These are phyloP conservation scores for Lactarius sanguifluus DNA, from an alignment of 768 basidiomycete genomes.

Conservation along the genomic window DNA sequence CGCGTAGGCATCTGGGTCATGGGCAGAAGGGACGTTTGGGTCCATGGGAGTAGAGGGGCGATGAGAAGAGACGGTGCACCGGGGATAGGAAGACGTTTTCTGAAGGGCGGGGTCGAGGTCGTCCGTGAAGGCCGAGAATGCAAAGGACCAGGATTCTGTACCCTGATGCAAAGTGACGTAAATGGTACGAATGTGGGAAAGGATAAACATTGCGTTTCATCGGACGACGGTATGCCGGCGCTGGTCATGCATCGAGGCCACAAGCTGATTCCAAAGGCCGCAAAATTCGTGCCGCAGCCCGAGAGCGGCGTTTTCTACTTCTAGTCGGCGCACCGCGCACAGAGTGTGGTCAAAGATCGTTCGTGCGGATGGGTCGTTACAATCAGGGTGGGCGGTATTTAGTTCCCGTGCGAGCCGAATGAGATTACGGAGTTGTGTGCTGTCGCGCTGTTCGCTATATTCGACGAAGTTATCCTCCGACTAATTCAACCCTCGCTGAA, in stretches of 20 bases:
- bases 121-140: not conserved
- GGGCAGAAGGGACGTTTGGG: not conserved
- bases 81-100: not conserved
- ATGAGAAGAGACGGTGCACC: not conserved
- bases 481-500: not conserved
- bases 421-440: not conserved
- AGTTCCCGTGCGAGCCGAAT: not conserved
- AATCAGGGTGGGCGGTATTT: not conserved
- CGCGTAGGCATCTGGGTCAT: not conserved
- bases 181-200: not conserved
- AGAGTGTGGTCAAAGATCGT: not conserved
- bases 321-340: not conserved
- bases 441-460: slow-evolving; percentile 3
- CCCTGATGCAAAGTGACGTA: not conserved
- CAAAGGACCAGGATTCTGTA: not conserved
- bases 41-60: not conserved
- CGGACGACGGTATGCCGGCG: not conserved
- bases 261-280: slow-evolving; percentile 1
- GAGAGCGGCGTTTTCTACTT: not conserved
- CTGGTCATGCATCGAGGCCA: not conserved
- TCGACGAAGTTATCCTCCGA: not conserved
- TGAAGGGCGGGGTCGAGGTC: not conserved
- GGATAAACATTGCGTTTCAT: not conserved
- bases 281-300: slow-evolving; percentile 2
- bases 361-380: not conserved